These are phyloP conservation scores for Boletus sp. DNA, from an alignment of 768 basidiomycete species.

Conservation along the genomic window DNA sequence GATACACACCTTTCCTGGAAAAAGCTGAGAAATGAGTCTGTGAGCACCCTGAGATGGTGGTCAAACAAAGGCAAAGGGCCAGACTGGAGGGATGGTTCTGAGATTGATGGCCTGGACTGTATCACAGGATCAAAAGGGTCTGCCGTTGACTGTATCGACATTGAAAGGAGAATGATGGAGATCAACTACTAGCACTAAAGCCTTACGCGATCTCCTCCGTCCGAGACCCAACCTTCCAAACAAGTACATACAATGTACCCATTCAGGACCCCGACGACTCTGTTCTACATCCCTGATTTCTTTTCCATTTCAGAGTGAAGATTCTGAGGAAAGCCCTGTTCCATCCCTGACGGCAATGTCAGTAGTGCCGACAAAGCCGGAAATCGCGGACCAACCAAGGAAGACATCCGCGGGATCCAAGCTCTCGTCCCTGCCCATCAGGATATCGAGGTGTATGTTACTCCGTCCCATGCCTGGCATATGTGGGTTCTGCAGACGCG, in stretches of 20 bases:
- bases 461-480: conserved; percentile 63
- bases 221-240: conserved; percentile 17
- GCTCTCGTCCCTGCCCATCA: conserved; percentile 89
- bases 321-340: conserved; percentile 48
- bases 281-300: conserved; percentile 45
- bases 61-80: conserved; percentile 75
- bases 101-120: conserved; percentile 24
- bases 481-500: conserved; percentile 53
- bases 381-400: conserved; percentile 49
- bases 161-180: conserved; percentile 9
- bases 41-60: conserved; percentile 61
- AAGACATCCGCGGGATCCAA: conserved; percentile 81
- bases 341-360: conserved; percentile 44
- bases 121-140: conserved; percentile 25
- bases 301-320: conserved; percentile 70
- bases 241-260: conserved; percentile 20
- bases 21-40: conserved; percentile 75
- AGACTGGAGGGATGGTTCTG: conserved; percentile 29
- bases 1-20: conserved; percentile 76
- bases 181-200: neutral
- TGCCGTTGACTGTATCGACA: conserved; percentile 16
- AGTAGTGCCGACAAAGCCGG: conserved; percentile 1
- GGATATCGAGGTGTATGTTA: conserved; percentile 88
- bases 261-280: conserved; percentile 9
- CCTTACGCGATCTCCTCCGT: neutral